These are phyloP conservation scores for Debaryomyces psychrophilus DNA, from an alignment of 1,139 yeast genomes.

Conservation along the genomic window DNA sequence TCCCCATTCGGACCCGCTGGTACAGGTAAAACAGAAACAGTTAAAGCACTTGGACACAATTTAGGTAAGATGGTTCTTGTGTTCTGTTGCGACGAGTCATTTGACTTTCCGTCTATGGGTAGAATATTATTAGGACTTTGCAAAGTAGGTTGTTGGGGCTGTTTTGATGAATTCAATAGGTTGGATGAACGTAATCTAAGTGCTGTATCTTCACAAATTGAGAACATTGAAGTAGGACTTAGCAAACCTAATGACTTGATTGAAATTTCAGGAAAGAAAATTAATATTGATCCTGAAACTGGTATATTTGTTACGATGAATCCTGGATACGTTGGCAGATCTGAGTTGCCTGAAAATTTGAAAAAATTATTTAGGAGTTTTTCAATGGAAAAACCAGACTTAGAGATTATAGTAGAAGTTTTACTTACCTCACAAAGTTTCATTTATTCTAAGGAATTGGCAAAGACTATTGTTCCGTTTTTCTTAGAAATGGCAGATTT, in stretches of 20 bases:
- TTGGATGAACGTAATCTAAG: constrained; percentile 72
- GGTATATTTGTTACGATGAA: constrained; percentile 92
- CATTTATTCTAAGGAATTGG: constrained; percentile 45
- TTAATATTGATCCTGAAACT: constrained; percentile 52
- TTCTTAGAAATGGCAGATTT: constrained; percentile 45
- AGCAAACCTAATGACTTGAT: constrained; percentile 26
- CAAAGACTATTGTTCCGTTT: constrained; percentile 57
- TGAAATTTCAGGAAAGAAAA: constrained; percentile 52
- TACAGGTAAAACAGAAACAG: constrained; percentile 93
- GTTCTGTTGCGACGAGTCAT: constrained; percentile 88
- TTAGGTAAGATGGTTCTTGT: constrained; percentile 84
- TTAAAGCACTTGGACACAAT: constrained; percentile 80
- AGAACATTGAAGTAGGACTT: constrained; percentile 64
- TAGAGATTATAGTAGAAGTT: constrained; percentile 68
- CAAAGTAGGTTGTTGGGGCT: constrained; percentile 90
- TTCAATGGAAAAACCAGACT: constrained; percentile 76
- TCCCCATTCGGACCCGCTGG: constrained; percentile 98
- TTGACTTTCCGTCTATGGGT: constrained; percentile 80
- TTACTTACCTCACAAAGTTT: constrained; percentile 77
- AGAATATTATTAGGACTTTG: constrained; percentile 82
- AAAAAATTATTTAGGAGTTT: constrained; percentile 77
- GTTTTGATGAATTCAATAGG: constrained; percentile 94
- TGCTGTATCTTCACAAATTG: constrained; percentile 85
- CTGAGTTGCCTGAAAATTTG: constrained; percentile 82
- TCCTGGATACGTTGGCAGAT: constrained; percentile 86